Evolutionary conservation across 1,139 yeast species (phyloP), one percentile per base, ranked within the genome.

Genomic region (Candida labiduridarum): DNA sequence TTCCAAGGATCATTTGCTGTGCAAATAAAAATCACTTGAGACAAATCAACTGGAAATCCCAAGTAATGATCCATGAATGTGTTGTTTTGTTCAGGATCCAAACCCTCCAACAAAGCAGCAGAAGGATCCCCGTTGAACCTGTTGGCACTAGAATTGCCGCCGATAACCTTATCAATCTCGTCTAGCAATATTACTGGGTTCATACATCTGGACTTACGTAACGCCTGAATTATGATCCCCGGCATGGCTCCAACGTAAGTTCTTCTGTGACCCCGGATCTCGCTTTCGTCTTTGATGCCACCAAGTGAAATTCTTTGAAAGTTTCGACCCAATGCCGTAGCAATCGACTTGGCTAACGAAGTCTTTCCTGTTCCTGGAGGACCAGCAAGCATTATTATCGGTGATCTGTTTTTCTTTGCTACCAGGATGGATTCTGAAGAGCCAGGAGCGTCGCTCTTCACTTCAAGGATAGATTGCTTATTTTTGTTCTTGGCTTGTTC

Each of bases 351-450:
- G 3, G 96, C 97, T 53, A 91, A 75, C 2, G 96, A 89, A 0
- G 97, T 91, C 65, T 91, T 91, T 39, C 97, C 97, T 7, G 91
- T 96, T 44, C 97, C 97, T 0, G 97, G 97, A 9, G 97, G 97
- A 0, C 97, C 97, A 2, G 91, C 91, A 52, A 92, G 74, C 68
- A 90, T 78, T 44, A 92, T 74, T 46, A 90, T 89, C 27, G 96
- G 94, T 7, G 94, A 79, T 60, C 80, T 82, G 56, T 76, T 76
- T 47, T 65, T 63, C 46, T 66, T 70, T 1, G 74, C 65, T 10
- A 71, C 67, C 40, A 66, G 57, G n/a, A 69, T 52, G 0, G 69
- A 61, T 47, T 64, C 60, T 34, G 44, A 19, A 6, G 41, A 38
- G 15, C 11, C 5, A 10, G 22, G 2, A 6, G 18, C 18, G 18